Conservation (phyloP, 1,284 basidiomycete species). For the Tylopilus sp. region DNA sequence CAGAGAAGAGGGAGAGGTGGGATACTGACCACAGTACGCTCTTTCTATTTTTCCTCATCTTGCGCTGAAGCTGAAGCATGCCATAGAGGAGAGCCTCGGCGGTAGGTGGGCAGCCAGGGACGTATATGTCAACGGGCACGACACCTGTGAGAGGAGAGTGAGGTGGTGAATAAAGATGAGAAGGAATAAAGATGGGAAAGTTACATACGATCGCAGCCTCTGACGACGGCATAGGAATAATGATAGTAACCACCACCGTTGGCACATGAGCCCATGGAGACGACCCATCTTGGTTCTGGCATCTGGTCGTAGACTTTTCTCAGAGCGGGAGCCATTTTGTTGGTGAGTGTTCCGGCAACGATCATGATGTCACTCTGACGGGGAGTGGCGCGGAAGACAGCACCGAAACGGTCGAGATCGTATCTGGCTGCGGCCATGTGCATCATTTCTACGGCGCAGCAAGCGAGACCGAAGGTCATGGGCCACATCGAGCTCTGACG, state of each 20-base stretch:
- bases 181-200: not conserved
- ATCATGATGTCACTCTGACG: constrained; percentile 99
- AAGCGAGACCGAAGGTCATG: constrained; percentile 98
- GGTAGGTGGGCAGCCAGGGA: constrained; percentile 90
- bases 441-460: constrained; percentile 99
- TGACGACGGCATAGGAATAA: constrained; percentile 97
- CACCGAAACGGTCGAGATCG: constrained; percentile 96
- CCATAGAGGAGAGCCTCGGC: constrained; percentile 93
- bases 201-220: constrained; percentile 91
- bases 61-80: constrained; percentile 94
- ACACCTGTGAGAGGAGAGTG: constrained; percentile 52
- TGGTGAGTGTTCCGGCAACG: constrained; percentile 97
- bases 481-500: constrained; percentile 99
- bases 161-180: not conserved
- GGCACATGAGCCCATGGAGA: constrained; percentile 99
- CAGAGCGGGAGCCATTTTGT: constrained; percentile 99
- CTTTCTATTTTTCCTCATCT: constrained; percentile 91
- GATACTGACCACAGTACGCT: constrained; percentile 79
- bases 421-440: constrained; percentile 98
- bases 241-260: constrained; percentile 99
- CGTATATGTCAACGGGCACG: constrained; percentile 97
- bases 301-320: constrained; percentile 96
- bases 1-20: not conserved
- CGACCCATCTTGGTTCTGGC: constrained; percentile 97
- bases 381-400: constrained; percentile 97